Evolutionary conservation across 2,329 filamentous ascomycete genomes (phyloP), one percentile per base, ranked within the genome.

Genomic region (Hymenoscyphus scutula): DNA sequence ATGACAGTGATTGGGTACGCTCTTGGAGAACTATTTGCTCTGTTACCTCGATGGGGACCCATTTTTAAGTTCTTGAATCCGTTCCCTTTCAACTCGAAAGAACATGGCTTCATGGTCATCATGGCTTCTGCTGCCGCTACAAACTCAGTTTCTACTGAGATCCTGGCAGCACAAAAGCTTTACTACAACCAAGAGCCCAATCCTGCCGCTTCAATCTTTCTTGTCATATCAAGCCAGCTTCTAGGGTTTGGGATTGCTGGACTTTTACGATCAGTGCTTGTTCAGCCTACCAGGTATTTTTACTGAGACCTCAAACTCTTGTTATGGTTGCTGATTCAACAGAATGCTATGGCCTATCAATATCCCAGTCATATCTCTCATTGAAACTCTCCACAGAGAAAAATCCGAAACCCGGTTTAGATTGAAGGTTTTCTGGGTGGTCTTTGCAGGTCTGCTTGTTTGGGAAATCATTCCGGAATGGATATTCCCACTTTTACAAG

Each of bases 111-210:
- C 41, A 67, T 89, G 60, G 82, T 85, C 27, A 83, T 88, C 68
- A 88, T 88, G 85, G 88, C 89, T 17, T 85, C 89, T 71, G 87
- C 90, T 5, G 86, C 87, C 5, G 89, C 87, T 78, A 57, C 85
- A 82, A 74, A 75, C 64, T 78, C 5, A 87, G 60, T 64, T 11
- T 63, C 75, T 25, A 80, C 76, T 1, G 78, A 82, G 59, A 75
- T 76, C 1, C 64, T 82, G 2, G 75, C 80, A 1, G 78, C 76
- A 0, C 78, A 82, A 68, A 70, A 74, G 58, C 74, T 82, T 0
- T 82, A 75, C 69, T 82, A 82, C 60, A 55, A 61, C 17, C 53
- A 34, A n/a, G 62, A 67, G 15, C 65, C 65, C 3, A 65, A 81
- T 60, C 84, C 82, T 76, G 80, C 79, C 1, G 86, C 85, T 73